Evolutionary conservation across 371 early-diverging fungal species (phyloP).

Genomic region (Mortierella sp.): DNA sequence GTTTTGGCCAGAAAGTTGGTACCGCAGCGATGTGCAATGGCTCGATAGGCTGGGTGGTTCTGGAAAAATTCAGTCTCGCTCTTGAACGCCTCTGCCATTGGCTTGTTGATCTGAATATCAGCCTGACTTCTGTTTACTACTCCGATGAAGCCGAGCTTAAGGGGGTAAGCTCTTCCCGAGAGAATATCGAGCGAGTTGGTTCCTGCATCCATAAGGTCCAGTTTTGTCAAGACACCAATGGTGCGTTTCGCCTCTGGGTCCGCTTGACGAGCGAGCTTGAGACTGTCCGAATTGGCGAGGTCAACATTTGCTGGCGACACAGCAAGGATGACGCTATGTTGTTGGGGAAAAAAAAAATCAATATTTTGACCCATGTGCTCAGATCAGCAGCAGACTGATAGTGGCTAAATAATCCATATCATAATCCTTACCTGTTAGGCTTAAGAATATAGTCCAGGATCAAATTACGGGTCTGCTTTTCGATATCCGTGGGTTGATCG

Average conservation of each 20-base stretch:
- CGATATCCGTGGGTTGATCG: slow-evolving; percentile 77
- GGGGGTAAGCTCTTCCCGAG: slow-evolving; percentile 83
- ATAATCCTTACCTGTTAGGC: slow-evolving; percentile 75
- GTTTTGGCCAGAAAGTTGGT: slow-evolving; percentile 84
- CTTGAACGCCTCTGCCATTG: slow-evolving; percentile 81
- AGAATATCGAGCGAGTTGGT: slow-evolving; percentile 92
- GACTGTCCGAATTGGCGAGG: slow-evolving; percentile 93
- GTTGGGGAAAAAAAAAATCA: background rate
- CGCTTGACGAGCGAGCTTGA: slow-evolving; percentile 92
- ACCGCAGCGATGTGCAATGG: slow-evolving; percentile 87
- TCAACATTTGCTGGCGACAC: slow-evolving; percentile 95
- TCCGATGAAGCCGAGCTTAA: slow-evolving; percentile 93
- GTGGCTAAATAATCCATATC: background rate
- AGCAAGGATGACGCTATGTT: slow-evolving; percentile 89
- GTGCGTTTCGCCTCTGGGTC: slow-evolving; percentile 92
- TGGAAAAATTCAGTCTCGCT: slow-evolving; percentile 86
- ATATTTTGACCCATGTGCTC: background rate
- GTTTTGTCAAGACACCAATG: slow-evolving; percentile 94
- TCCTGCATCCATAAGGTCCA: slow-evolving; percentile 96
- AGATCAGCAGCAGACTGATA: background rate
- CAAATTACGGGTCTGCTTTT: slow-evolving; percentile 87
- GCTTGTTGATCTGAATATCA: slow-evolving; percentile 85
- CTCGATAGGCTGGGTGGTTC: slow-evolving; percentile 84
- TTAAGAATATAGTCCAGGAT: slow-evolving; percentile 89
- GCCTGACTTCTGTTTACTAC: slow-evolving; percentile 93